Percentiles rank a stretch among this genome's conserved stretches.
Evolutionary conservation across 352 stramenopile species (phyloP).

Genomic region (Pilasporangium apinafurcum): DNA sequence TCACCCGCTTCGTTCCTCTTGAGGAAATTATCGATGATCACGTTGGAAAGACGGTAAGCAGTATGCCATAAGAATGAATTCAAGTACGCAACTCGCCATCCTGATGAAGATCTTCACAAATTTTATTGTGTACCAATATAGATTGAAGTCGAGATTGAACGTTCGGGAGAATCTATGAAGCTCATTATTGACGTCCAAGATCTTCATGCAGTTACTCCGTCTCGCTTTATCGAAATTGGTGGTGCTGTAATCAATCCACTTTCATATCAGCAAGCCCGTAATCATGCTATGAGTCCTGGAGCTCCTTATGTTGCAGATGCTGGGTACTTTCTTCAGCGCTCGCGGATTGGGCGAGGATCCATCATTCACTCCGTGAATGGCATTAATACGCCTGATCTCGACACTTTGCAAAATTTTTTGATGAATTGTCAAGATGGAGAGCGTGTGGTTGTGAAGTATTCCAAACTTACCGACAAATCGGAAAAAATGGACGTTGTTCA

Average conservation of each 20-base stretch:
- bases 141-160: slow-evolving; percentile 79
- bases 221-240: slow-evolving; percentile 81
- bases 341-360: slow-evolving; percentile 70
- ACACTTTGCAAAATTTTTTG: slow-evolving; percentile 77
- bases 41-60: slow-evolving; percentile 57
- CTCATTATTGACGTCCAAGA: slow-evolving; percentile 73
- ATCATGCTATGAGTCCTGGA: slow-evolving; percentile 62
- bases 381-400: slow-evolving; percentile 77
- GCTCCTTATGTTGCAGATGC: slow-evolving; percentile 80
- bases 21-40: slow-evolving; percentile 79
- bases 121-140: no score
- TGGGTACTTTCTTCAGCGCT: slow-evolving; percentile 88
- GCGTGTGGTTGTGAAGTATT: slow-evolving; percentile 83
- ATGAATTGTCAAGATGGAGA: slow-evolving; percentile 69
- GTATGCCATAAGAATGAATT: no score
- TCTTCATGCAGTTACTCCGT: slow-evolving; percentile 81
- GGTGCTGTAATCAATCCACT: slow-evolving; percentile 85
- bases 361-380: slow-evolving; percentile 88
- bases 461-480: slow-evolving; percentile 62
- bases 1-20: slow-evolving; percentile 86
- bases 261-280: slow-evolving; percentile 88
- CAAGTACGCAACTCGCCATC: background rate
- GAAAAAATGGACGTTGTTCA: slow-evolving; percentile 83
- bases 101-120: slow-evolving; percentile 8
- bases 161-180: slow-evolving; percentile 62